Base-by-base conservation (phyloP, 495 filamentous ascomycete genomes). In the Penicillium parvum region DNA sequence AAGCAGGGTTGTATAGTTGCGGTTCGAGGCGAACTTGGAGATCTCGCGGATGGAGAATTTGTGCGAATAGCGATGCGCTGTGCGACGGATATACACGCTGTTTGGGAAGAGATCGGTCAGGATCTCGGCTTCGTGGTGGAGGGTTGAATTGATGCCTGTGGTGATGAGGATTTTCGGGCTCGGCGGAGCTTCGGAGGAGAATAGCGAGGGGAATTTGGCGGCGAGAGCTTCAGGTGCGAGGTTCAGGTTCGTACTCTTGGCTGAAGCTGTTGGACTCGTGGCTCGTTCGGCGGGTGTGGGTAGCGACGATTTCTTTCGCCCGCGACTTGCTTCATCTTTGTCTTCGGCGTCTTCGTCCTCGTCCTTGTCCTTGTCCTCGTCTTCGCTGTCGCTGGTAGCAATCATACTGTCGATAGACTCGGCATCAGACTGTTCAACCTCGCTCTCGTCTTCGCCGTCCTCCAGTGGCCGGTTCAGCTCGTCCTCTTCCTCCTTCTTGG, bases 21-120 rank as follows among this genome's bases (percentile, higher is more conserved):
- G 80, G 49, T 86, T 84, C 4, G 81, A 57, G 18, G 92, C 92
- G 60, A 94, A 96, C 50, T 81, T 77, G 52, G 84, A 75, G 42
- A 98, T 97, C 63, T 98, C 92, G 36, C 84, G 78, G 43, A 96
- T 75, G 29, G 85, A 90, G 65, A 90, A 96, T 40, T 90, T 89
- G 67, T 95, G 81, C 5, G 79, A 75, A 60, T 86, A 84, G 30
- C 78, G 79, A 58, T 96, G 89, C 2, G 81, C 78, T 15, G 82
- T 85, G 26, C 92, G 86, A 3, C 78, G 84, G 55, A 97, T 85
- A 65, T 96, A 98, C 32, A 75, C 83, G 50, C 79, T 80, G 66
- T 95, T 88, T 2, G 92, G 91, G 64, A 98, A 90, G 37, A 96
- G 63, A 9, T 69, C 73, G 33, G 84, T 86, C 32, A 98, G 76